phyloP scores from a whole-genome alignment of 495 filamentous ascomycete species.

The Talaromyces proteolyticus region DNA sequence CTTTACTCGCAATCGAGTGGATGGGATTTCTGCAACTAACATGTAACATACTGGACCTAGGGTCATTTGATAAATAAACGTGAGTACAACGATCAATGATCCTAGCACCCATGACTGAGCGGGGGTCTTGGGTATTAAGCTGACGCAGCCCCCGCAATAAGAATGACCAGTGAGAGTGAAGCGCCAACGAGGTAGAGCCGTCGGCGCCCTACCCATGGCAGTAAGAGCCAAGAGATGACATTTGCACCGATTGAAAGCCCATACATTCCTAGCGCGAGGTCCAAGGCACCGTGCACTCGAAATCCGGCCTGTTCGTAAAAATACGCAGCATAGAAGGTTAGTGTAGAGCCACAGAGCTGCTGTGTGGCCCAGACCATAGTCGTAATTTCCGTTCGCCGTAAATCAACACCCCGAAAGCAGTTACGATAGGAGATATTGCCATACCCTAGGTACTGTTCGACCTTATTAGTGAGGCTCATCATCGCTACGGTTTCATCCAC shows the following conservation, averaged over 20 bases:
- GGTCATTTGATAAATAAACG: slow-evolving; percentile 53
- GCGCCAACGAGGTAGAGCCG: slow-evolving; percentile 55
- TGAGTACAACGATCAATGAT: slow-evolving; percentile 53
- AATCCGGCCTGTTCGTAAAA: slow-evolving; percentile 70
- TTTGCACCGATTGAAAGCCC: slow-evolving; percentile 58
- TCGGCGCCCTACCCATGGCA: slow-evolving; percentile 53
- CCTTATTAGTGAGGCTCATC: slow-evolving; percentile 65
- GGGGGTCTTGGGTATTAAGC: slow-evolving; percentile 40
- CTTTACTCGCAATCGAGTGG: slow-evolving; percentile 56
- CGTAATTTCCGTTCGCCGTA: slow-evolving; percentile 57
- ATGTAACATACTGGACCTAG: slow-evolving; percentile 63
- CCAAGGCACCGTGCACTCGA: slow-evolving; percentile 44
- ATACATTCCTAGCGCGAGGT: slow-evolving; percentile 56
- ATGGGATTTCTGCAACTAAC: slow-evolving; percentile 56
- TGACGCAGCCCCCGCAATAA: slow-evolving; percentile 56
- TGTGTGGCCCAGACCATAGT: slow-evolving; percentile 64
- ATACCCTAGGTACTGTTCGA: slow-evolving; percentile 63
- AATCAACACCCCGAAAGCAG: slow-evolving; percentile 58
- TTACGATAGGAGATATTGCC: too few relatives aligned
- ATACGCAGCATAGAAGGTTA: slow-evolving; percentile 65
- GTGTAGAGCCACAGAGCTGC: slow-evolving; percentile 57
- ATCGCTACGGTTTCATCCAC: slow-evolving; percentile 63
- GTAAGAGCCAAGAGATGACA: slow-evolving; percentile 55
- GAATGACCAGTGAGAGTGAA: slow-evolving; percentile 44
- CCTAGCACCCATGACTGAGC: slow-evolving; percentile 47